Evolutionary conservation across 257 asterid species (phyloP).

Genomic region (Anisodus tanguticus): DNA sequence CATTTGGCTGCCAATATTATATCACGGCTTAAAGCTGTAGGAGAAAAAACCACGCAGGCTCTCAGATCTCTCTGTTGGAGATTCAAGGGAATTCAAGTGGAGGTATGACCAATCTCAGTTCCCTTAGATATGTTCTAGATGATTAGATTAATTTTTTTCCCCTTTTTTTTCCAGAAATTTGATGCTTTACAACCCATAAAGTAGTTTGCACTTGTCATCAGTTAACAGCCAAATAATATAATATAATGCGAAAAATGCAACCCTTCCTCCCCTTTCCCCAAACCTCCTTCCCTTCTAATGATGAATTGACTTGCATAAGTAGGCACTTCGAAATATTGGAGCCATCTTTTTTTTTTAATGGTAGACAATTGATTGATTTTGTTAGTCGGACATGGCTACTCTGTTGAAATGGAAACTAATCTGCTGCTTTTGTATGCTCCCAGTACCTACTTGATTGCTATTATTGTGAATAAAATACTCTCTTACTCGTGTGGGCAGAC

Average conservation of each 20-base stretch:
- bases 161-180: not conserved
- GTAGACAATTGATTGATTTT: constrained; percentile 13
- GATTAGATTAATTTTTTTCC: not conserved
- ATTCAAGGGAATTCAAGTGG: constrained; percentile 91
- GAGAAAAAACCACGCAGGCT: constrained; percentile 91
- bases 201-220: not conserved
- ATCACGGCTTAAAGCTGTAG: constrained; percentile 85
- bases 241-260: not conserved
- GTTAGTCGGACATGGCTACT: not conserved
- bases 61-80: constrained; percentile 94
- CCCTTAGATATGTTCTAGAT: constrained; percentile 20
- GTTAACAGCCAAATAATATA: constrained; percentile 15
- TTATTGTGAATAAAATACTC: constrained; percentile 1
- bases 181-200: constrained; percentile 16
- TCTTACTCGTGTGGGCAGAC: not conserved
- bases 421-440: constrained; percentile 9
- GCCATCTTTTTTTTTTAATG: not conserved
- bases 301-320: constrained; percentile 14
- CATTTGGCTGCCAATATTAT: constrained; percentile 89
- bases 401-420: not conserved
- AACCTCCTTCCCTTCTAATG: constrained; percentile 3
- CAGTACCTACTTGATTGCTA: not conserved
- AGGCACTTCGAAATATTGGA: constrained; percentile 1
- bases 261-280: not conserved
- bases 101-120: constrained; percentile 54